These are phyloP conservation scores for Aaosphaeria pasadenensis DNA, from an alignment of 2,329 filamentous ascomycete genomes.

Conservation along the genomic window DNA sequence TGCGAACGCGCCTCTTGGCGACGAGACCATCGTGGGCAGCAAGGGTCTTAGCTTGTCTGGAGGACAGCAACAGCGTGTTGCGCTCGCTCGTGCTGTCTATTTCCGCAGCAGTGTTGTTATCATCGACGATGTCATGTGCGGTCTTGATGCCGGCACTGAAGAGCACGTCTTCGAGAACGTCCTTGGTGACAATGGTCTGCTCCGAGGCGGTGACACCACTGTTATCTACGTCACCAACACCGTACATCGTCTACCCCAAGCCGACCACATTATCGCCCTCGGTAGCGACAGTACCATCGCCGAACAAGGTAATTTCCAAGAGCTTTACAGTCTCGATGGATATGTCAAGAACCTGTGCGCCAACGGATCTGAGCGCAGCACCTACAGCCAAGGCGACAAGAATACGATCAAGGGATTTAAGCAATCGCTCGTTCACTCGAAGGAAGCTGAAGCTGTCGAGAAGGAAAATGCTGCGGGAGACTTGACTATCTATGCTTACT, in stretches of 20 bases:
- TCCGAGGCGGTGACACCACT: conserved; percentile 28
- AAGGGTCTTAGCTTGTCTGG: conserved; percentile 48
- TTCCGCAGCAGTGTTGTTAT: conserved; percentile 40
- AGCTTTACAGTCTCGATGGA: conserved; percentile 20
- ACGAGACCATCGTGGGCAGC: conserved; percentile 45
- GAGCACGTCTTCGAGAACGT: conserved; percentile 44
- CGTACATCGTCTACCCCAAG: conserved; percentile 23
- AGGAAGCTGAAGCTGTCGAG: conserved; percentile 2
- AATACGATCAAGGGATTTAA: conserved; percentile 4
- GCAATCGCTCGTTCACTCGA: conserved; percentile 2
- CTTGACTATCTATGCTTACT: conserved; percentile 15
- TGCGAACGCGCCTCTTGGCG: conserved; percentile 4
- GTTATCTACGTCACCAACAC: conserved; percentile 12
- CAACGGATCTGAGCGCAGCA: background rate
- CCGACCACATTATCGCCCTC: conserved; percentile 42
- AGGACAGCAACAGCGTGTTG: conserved; percentile 48
- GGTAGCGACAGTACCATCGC: conserved; percentile 23
- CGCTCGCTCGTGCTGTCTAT: conserved; percentile 50
- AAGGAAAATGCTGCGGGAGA: conserved; percentile 10
- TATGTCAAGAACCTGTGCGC: conserved; percentile 22
- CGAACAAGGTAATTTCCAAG: conserved; percentile 37
- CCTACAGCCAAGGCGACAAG: conserved; percentile 2
- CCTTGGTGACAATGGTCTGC: conserved; percentile 40
- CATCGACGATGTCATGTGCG: conserved; percentile 48
- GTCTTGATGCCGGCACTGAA: conserved; percentile 46